Evolutionary conservation across 805 yeast species (phyloP).

Genomic region (Blastobotrys peoriensis): DNA sequence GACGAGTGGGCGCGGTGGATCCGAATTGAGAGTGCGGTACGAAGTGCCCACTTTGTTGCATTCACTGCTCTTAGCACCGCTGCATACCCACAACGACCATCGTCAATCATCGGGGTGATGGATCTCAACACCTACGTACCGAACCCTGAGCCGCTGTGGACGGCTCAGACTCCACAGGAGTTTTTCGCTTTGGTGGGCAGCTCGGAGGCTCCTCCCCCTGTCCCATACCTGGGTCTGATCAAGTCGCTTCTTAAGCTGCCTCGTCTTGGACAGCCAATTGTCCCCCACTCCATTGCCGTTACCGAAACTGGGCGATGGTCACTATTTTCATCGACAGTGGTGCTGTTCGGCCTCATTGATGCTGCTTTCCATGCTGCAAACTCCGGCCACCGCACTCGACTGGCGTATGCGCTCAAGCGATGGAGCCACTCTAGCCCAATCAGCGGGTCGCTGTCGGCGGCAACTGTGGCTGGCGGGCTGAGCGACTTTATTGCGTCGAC

Average conservation of each 20-base stretch:
- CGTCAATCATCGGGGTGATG: conserved; percentile 15
- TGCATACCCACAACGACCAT: conserved; percentile 10
- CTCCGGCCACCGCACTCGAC: conserved; percentile 49
- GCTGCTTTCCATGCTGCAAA: conserved; percentile 45
- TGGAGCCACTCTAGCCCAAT: conserved; percentile 35
- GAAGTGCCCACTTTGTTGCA: conserved; percentile 24
- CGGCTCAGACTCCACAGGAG: conserved; percentile 20
- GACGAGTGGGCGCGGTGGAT: conserved; percentile 43
- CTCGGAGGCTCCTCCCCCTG: conserved; percentile 15
- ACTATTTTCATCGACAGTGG: conserved; percentile 19
- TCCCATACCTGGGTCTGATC: conserved; percentile 28
- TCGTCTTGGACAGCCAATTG: conserved; percentile 17
- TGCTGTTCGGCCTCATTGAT: conserved; percentile 27
- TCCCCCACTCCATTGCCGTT: neutral
- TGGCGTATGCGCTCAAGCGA: conserved; percentile 38
- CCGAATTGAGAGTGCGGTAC: conserved; percentile 39
- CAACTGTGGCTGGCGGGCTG: neutral
- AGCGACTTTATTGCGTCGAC: neutral
- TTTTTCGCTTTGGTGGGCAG: conserved; percentile 26
- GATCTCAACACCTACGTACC: conserved; percentile 29
- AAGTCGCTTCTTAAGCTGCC: conserved; percentile 30
- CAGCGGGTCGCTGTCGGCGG: conserved; percentile 38
- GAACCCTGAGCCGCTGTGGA: conserved; percentile 27
- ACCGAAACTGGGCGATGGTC: conserved; percentile 15
- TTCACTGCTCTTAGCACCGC: conserved; percentile 23